A percentile compares a stretch with the other conserved stretches of the same genome.
These are phyloP conservation scores for Ramaria rubella DNA, from an alignment of 768 basidiomycete genomes.

Conservation along the genomic window DNA sequence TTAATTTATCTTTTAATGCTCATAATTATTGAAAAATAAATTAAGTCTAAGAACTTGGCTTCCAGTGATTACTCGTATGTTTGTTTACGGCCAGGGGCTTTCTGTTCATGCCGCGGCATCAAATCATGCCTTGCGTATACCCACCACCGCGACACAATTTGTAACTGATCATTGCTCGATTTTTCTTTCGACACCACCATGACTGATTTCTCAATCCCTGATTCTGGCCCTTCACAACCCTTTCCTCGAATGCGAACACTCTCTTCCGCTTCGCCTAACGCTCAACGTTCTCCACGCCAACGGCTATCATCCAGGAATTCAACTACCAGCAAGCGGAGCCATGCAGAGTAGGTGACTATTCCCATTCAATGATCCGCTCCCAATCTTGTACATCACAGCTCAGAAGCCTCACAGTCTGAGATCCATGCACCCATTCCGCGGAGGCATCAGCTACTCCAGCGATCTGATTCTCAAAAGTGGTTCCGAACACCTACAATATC, in stretches of 20 bases:
- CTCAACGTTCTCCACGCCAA: constrained; percentile 1
- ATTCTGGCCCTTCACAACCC: constrained; percentile 1
- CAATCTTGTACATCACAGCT: constrained; percentile 14
- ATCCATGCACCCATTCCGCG: constrained; percentile 64
- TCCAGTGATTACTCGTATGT: too few species aligned
- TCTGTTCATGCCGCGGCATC: not conserved
- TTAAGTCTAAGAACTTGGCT: too few species aligned
- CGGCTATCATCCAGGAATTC: constrained; percentile 6
- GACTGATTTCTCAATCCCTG: constrained; percentile 2
- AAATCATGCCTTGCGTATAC: not conserved
- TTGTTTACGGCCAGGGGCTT: not conserved
- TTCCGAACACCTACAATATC: constrained; percentile 43
- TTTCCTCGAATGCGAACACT: not conserved
- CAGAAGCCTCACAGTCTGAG: constrained; percentile 26
- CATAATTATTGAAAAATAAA: not conserved
- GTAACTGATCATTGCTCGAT: not conserved
- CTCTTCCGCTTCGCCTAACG: not conserved
- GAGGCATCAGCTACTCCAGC: constrained; percentile 51
- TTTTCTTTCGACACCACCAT: not conserved
- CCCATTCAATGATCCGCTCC: not conserved
- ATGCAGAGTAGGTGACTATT: constrained; percentile 4
- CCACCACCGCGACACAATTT: not conserved
- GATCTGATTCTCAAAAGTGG: constrained; percentile 55
- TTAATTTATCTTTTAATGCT: too few species aligned
- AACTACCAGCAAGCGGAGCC: constrained; percentile 2